Base-by-base conservation (phyloP, 805 yeast species). In the Priceomyces haplophilus region DNA sequence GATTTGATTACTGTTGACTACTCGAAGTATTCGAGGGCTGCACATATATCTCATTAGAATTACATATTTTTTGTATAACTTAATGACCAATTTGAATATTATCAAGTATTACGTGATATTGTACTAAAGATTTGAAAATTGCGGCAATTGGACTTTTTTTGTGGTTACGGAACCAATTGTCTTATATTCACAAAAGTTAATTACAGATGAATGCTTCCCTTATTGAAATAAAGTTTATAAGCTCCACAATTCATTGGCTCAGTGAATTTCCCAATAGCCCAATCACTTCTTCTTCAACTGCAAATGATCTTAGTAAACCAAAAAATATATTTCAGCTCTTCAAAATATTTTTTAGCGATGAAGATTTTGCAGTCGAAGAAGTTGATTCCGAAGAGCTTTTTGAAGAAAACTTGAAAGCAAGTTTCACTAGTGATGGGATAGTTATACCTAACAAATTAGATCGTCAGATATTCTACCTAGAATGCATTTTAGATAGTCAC, bases 1-100 rank as follows among this genome's bases (percentile, higher is more conserved):
- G 74, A 70, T 39, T 58, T 70, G 38, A 69, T 70, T 21, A 67
- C 73, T 5, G 65, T 70, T 25, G 75, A 70, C 50, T 70, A 70
- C 53, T 66, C 73, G 12, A 66, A 64, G 46, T 70, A 59, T 45
- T 69, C 74, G 33, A 59, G 69, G 19, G 54, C 69, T 5, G 65
- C 73, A n/a, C 48, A 55, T 33, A 54, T 63, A 1, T 58, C 64
- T 4, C 65, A 58, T 45, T 60, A 46, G 31, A 21, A 21, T 31
- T 33, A 23, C 29, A 37, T 24, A 23, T 36, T 34, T 18, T 8
- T 21, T 21, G 8, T 12, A 34, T 37, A 32, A 31, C 18, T 32
- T 24, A 17, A 34, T 27, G 31, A 32, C 41, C 18, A 30, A n/a
- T n/a, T n/a, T n/a, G n/a, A 15, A 21, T 31, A 11, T 16, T 16